Percentiles rank a stretch among this genome's conserved stretches.
These are phyloP conservation scores for Sanguinoderma infundibulare DNA, from an alignment of 1,284 basidiomycete genomes.

Conservation along the genomic window DNA sequence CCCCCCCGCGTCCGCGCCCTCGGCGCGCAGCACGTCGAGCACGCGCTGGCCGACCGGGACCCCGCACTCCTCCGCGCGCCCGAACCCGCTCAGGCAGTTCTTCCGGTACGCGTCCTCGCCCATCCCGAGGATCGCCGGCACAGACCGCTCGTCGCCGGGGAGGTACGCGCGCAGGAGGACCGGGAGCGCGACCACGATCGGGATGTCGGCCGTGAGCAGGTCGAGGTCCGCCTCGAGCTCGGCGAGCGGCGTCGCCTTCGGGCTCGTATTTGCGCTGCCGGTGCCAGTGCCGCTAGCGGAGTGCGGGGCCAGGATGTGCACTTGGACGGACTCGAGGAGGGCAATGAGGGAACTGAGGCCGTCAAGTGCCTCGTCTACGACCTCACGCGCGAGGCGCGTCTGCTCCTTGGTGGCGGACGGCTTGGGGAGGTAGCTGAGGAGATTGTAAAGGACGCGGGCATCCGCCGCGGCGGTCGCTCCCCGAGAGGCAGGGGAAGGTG, in stretches of 20 bases:
- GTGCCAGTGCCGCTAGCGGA: not conserved
- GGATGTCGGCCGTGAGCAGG: conserved; percentile 60
- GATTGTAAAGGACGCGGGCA: conserved; percentile 59
- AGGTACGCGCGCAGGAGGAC: conserved; percentile 55
- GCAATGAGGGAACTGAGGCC: conserved; percentile 59
- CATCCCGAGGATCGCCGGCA: conserved; percentile 60
- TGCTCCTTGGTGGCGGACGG: conserved; percentile 52
- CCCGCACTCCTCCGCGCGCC: conserved; percentile 75
- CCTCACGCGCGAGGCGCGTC: conserved; percentile 66
- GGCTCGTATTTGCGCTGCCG: not conserved
- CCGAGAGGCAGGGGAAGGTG: conserved; percentile 41
- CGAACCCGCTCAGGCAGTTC: conserved; percentile 72
- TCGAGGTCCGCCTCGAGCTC: conserved; percentile 49
- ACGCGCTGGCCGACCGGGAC: conserved; percentile 59
- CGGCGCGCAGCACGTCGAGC: conserved; percentile 49
- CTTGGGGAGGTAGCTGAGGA: conserved; percentile 63
- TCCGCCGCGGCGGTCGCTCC: conserved; percentile 55
- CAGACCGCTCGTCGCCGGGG: conserved; percentile 38
- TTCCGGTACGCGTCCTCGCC: conserved; percentile 65
- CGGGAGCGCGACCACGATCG: conserved; percentile 71
- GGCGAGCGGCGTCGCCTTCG: conserved; percentile 24
- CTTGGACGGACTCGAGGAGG: conserved; percentile 57
- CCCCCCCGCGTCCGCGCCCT: conserved; percentile 24
- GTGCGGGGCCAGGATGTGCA: conserved; percentile 9
- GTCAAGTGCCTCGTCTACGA: conserved; percentile 75